Conservation (phyloP, 192 early-diverging fungal genomes). For the Linnemannia zychae region DNA sequence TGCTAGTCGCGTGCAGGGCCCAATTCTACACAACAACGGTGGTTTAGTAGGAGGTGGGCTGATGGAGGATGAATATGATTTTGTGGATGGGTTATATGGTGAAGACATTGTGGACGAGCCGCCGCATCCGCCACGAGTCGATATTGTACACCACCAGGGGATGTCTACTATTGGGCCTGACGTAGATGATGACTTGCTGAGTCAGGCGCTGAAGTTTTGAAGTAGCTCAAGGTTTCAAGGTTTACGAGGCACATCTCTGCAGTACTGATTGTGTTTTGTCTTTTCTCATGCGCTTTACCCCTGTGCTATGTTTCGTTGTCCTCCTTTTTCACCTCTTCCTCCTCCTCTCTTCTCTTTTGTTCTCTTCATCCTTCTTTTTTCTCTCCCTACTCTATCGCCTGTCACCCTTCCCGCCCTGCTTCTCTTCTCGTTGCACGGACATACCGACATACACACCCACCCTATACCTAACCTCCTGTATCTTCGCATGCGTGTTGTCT, state of each 20-base stretch:
- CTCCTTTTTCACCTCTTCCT: too few relatives aligned
- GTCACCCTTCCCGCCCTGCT: neutral
- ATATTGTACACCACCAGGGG: neutral
- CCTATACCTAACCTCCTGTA: too few relatives aligned
- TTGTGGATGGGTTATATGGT: neutral
- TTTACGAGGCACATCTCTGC: neutral
- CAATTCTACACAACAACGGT: neutral
- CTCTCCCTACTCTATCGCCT: neutral
- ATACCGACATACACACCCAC: too few relatives aligned
- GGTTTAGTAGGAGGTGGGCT: neutral
- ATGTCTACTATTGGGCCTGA: neutral
- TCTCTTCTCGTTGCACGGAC: neutral
- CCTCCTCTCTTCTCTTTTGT: too few relatives aligned
- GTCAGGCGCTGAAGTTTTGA: neutral
- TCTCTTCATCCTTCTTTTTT: neutral
- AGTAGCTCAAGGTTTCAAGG: too few relatives aligned
- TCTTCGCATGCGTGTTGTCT: too few relatives aligned
- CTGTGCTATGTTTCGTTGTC: too few relatives aligned
- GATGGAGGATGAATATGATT: neutral
- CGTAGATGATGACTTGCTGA: neutral
- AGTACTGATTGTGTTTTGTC: neutral
- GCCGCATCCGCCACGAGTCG: neutral
- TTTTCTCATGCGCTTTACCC: too few relatives aligned
- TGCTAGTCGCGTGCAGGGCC: constrained; percentile 6
- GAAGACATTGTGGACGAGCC: neutral